phyloP scores from a whole-genome alignment of 176 grass and related monocot genomes.

The Pontederia paniculata region DNA sequence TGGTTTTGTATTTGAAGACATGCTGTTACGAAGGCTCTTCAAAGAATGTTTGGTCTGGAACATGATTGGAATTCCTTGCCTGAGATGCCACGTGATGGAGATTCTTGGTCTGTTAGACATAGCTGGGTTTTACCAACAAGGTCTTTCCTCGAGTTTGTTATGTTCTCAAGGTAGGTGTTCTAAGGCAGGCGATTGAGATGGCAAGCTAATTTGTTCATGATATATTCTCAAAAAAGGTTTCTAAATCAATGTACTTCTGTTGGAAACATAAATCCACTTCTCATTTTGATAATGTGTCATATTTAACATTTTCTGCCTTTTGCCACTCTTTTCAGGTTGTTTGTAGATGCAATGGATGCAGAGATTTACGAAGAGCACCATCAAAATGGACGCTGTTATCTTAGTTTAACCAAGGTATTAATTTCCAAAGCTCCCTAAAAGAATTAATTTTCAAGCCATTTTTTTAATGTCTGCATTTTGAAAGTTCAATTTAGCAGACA shows the following conservation, averaged over 20 bases:
- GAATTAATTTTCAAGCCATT: background rate
- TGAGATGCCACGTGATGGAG: constrained; percentile 60
- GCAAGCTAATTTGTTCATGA: background rate
- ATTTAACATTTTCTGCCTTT: no score
- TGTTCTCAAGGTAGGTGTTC: constrained; percentile 76
- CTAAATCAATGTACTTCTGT: background rate
- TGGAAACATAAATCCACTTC: no score
- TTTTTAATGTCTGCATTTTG: constrained; percentile 12
- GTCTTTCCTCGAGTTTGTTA: constrained; percentile 94
- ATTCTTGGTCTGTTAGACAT: constrained; percentile 92
- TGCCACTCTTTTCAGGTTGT: constrained; percentile 56
- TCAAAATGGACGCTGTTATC: constrained; percentile 51
- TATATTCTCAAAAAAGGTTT: background rate
- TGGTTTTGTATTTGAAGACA: constrained; percentile 34
- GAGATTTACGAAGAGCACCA: constrained; percentile 83
- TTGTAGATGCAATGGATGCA: constrained; percentile 71
- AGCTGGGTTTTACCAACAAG: constrained; percentile 88
- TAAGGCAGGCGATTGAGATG: no score
- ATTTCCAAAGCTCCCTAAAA: no score
- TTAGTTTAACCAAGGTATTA: constrained; percentile 63
- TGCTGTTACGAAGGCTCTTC: constrained; percentile 52
- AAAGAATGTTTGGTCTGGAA: constrained; percentile 74
- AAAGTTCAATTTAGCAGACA: constrained; percentile 1
- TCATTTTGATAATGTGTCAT: no score
- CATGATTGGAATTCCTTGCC: constrained; percentile 45